Evolutionary conservation across 2,329 filamentous ascomycete genomes (phyloP).

Genomic region (Ceratocystis cubensis): DNA sequence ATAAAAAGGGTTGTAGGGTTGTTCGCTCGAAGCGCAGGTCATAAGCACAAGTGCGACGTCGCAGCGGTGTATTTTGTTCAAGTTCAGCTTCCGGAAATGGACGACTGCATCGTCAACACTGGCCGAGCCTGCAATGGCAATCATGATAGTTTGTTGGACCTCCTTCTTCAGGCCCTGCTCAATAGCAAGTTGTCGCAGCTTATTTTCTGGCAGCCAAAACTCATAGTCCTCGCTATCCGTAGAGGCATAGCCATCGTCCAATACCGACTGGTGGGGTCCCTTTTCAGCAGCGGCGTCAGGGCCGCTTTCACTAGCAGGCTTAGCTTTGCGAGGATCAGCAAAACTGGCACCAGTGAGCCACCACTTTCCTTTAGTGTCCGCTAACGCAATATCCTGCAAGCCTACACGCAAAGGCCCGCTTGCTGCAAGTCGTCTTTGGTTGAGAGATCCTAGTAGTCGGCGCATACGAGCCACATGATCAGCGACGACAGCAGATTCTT

Average conservation of each 20-base stretch:
- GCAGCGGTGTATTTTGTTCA: conserved; percentile 74
- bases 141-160: conserved; percentile 80
- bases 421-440: conserved; percentile 50
- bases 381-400: conserved; percentile 67
- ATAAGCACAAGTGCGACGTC: conserved; percentile 82
- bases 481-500: conserved; percentile 57
- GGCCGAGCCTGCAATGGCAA: conserved; percentile 72
- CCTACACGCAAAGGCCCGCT: conserved; percentile 73
- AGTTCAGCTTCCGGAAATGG: conserved; percentile 64
- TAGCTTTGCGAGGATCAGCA: conserved; percentile 28
- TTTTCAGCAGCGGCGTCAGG: not conserved
- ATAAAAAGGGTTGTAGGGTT: conserved; percentile 86
- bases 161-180: conserved; percentile 79
- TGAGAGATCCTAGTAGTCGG: conserved; percentile 71
- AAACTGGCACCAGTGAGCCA: conserved; percentile 98
- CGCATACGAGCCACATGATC: conserved; percentile 83
- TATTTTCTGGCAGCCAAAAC: conserved; percentile 50
- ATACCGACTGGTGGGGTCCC: not conserved
- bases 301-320: conserved; percentile 17
- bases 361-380: conserved; percentile 87
- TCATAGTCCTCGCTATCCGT: conserved; percentile 38
- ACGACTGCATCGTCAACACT: conserved; percentile 75
- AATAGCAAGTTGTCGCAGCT: conserved; percentile 51
- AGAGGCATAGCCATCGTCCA: conserved; percentile 22
- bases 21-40: conserved; percentile 73